Evolutionary conservation across 768 basidiomycete genomes (phyloP), one percentile per base, ranked within the genome.

Genomic region (Chalciporus piperatus): DNA sequence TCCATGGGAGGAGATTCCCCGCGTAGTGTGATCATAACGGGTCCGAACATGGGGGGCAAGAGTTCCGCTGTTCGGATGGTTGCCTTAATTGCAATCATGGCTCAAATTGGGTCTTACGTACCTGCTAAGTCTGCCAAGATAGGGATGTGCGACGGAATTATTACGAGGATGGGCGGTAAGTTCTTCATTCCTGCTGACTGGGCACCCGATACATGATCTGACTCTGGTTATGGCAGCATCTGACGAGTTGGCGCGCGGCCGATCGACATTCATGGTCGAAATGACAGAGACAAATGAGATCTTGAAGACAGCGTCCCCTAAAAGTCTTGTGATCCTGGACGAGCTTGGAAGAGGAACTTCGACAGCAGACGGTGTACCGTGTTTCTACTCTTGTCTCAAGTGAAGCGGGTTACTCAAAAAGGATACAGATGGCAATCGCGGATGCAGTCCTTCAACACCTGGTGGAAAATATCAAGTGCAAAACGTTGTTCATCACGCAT

Each of bases 251-350:
- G 80, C 84, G 6, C 79, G 87, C 35, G 93, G 93, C 0, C 82
- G 91, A 8, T 96, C 93, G 0, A 98, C 90, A 0, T 97, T 98
- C 67, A 97, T 97, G 95, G 91, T 98, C 3, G 96, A 99, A 69
- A 86, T 98, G 77, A 78, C 87, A 6, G 94, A 98, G 66, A 97
- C 95, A 0, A 87, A 85, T 59, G 91, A 97, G 60, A 94, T 98
- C 50, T 70, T 98, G 13, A 78, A 84, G 32, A 75, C 82, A 4
- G 88, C 91, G 1, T 89, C 92, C 0, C 67, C 76, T 4, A 78
- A 77, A 27, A 92, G 89, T 45, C 76, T 98, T 11, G 89, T 99
- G 12, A 87, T 99, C 37, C 75, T 98, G 3, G 96, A 99, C 61
- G 88, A 90, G 63, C 77, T 96, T 10, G 93, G 93, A 23, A 74